phyloP scores from a whole-genome alignment of 495 filamentous ascomycete species.

The Massariosphaeria phaeospora region DNA sequence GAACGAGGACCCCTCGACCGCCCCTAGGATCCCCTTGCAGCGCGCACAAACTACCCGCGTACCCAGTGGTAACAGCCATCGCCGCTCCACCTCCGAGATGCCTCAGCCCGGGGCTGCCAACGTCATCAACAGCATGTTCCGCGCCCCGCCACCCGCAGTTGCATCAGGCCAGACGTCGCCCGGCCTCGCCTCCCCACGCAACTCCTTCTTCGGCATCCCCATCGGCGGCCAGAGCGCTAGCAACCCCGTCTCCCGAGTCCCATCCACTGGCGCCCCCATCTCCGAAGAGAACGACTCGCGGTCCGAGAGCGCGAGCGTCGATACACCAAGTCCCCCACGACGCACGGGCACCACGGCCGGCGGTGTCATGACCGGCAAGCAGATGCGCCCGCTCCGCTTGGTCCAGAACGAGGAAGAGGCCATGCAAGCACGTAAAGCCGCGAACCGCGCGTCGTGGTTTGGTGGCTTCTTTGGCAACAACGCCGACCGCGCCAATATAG shows the following conservation, averaged over 20 bases:
- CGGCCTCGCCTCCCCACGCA: slow-evolving; percentile 49
- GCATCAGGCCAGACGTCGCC: slow-evolving; percentile 55
- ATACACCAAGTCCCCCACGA: slow-evolving; percentile 30
- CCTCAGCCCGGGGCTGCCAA: slow-evolving; percentile 49
- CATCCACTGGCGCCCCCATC: slow-evolving; percentile 9
- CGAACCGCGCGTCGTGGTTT: slow-evolving; percentile 60
- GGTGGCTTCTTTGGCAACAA: not conserved
- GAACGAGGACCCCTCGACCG: slow-evolving; percentile 69
- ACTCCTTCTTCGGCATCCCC: slow-evolving; percentile 47
- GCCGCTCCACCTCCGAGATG: slow-evolving; percentile 64
- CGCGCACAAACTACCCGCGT: slow-evolving; percentile 53
- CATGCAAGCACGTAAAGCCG: slow-evolving; percentile 49
- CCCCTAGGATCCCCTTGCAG: slow-evolving; percentile 71
- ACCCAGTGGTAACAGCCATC: slow-evolving; percentile 49
- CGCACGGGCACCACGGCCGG: slow-evolving; percentile 21
- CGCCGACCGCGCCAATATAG: too few relatives aligned
- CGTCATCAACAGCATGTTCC: slow-evolving; percentile 81
- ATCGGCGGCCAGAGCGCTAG: slow-evolving; percentile 17
- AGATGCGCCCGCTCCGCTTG: slow-evolving; percentile 76
- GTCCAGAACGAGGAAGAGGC: slow-evolving; percentile 60
- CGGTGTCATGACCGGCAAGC: slow-evolving; percentile 65
- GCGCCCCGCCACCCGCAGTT: slow-evolving; percentile 50
- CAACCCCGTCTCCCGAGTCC: slow-evolving; percentile 38
- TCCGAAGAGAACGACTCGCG: slow-evolving; percentile 13
- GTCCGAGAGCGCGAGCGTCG: slow-evolving; percentile 9